Conservation (phyloP, 1,284 basidiomycete genomes). For the Cryptococcus sp. region DNA sequence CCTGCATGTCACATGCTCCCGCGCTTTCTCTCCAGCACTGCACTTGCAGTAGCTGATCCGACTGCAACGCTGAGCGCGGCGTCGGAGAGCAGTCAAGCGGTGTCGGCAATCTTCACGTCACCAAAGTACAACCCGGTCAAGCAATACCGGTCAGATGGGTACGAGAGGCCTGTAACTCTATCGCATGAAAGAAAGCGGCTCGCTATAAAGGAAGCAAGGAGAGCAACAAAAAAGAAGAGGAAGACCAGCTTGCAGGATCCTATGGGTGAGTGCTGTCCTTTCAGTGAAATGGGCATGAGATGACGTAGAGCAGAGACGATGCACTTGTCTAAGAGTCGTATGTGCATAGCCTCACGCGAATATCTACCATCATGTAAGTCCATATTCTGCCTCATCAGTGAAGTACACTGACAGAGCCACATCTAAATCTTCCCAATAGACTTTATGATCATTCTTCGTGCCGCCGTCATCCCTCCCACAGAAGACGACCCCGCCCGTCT, state of each 20-base stretch:
- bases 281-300: too few relatives aligned
- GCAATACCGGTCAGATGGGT: not conserved
- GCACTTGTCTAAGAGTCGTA: not conserved
- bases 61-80: too few relatives aligned
- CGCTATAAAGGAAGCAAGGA: too few relatives aligned
- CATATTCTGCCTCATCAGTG: not conserved
- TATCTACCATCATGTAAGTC: slow-evolving; percentile 8
- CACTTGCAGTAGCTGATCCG: too few relatives aligned
- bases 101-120: not conserved
- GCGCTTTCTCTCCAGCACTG: too few relatives aligned
- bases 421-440: slow-evolving; percentile 1
- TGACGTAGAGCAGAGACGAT: too few relatives aligned
- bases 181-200: too few relatives aligned
- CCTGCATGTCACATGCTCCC: too few relatives aligned
- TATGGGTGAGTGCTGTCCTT: too few relatives aligned
- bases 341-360: slow-evolving; percentile 13
- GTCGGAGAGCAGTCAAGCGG: too few relatives aligned
- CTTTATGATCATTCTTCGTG: slow-evolving; percentile 23
- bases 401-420: not conserved
- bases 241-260: too few relatives aligned
- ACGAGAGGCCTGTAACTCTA: not conserved
- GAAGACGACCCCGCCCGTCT: not conserved
- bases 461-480: slow-evolving; percentile 8
- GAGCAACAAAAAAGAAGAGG: too few relatives aligned
- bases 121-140: slow-evolving; percentile 1